A percentile compares a stretch with the other conserved stretches of the same genome.
Conservation (phyloP, 176 grass and related monocot genomes). For the Bromus sterilis region DNA sequence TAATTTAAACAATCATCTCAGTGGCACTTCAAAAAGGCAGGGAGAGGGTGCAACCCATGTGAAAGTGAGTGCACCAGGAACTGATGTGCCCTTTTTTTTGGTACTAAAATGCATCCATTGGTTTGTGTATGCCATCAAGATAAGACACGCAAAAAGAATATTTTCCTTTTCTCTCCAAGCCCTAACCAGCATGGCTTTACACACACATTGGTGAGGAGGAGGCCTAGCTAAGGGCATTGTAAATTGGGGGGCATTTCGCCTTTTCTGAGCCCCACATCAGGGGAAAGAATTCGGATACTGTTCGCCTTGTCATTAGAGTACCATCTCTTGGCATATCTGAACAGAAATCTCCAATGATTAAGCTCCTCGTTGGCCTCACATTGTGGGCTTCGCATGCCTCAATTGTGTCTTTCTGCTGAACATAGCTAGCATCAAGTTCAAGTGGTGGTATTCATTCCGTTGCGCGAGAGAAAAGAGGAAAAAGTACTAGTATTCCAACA, state of each 20-base stretch:
- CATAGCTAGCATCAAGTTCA: not conserved
- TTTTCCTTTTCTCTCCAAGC: not conserved
- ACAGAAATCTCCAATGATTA: constrained; percentile 50
- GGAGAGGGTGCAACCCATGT: constrained; percentile 41
- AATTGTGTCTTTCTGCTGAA: not conserved
- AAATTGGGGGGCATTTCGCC: constrained; percentile 23
- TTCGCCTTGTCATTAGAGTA: constrained; percentile 30
- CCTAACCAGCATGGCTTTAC: constrained; percentile 16
- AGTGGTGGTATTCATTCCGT: constrained; percentile 11
- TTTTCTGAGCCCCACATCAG: constrained; percentile 4
- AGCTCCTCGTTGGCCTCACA: constrained; percentile 34
- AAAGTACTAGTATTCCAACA: constrained; percentile 20
- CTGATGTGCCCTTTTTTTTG: constrained; percentile 30
- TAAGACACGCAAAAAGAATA: constrained; percentile 20
- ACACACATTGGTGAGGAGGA: constrained; percentile 21
- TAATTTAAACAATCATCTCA: constrained; percentile 67
- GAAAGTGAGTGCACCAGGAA: constrained; percentile 55
- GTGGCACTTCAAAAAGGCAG: constrained; percentile 42
- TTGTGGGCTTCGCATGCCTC: constrained; percentile 12
- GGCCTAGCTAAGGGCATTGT: constrained; percentile 12
- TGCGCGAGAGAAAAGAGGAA: not conserved
- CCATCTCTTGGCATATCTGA: constrained; percentile 36
- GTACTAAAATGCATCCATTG: constrained; percentile 35
- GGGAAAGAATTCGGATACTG: constrained; percentile 6
- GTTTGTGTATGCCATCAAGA: constrained; percentile 32